phyloP scores from a whole-genome alignment of 2,329 filamentous ascomycete genomes.

The Arthrobotrys musiformis region DNA sequence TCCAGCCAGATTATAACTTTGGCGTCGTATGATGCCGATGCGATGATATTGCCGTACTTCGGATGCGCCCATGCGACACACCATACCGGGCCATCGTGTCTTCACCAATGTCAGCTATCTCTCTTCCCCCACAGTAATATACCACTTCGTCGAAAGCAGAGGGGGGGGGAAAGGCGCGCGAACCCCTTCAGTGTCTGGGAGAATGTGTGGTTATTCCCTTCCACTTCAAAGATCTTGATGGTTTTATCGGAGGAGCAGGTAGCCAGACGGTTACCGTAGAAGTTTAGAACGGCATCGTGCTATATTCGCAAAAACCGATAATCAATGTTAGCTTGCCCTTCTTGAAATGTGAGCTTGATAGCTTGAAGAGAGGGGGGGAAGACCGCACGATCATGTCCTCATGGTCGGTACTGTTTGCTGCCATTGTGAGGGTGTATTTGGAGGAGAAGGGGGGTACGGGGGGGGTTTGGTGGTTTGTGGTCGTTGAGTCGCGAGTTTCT shows the following conservation, averaged over 20 bases:
- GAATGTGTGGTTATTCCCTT: slow-evolving; percentile 88
- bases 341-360: background rate
- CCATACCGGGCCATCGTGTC: slow-evolving; percentile 97
- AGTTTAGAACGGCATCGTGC: slow-evolving; percentile 99
- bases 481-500: slow-evolving; percentile 20
- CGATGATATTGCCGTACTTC: slow-evolving; percentile 97
- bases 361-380: background rate
- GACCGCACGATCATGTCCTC: slow-evolving; percentile 54
- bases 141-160: background rate
- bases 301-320: slow-evolving; percentile 61
- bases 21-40: slow-evolving; percentile 94
- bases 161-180: slow-evolving; percentile 58
- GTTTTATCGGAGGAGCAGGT: slow-evolving; percentile 98
- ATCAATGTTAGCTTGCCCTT: background rate
- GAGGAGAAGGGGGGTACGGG: background rate
- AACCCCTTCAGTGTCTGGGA: slow-evolving; percentile 95
- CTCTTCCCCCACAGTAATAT: too few species aligned
- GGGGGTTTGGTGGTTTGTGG: background rate
- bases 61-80: slow-evolving; percentile 98
- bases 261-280: slow-evolving; percentile 94
- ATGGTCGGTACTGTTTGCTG: slow-evolving; percentile 53
- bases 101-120: slow-evolving; percentile 62
- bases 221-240: slow-evolving; percentile 99
- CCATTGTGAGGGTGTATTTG: slow-evolving; percentile 44
- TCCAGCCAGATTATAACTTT: slow-evolving; percentile 99